Evolutionary conservation across 2,329 filamentous ascomycete genomes (phyloP).

Genomic region (Ophiocordyceps robertsii): DNA sequence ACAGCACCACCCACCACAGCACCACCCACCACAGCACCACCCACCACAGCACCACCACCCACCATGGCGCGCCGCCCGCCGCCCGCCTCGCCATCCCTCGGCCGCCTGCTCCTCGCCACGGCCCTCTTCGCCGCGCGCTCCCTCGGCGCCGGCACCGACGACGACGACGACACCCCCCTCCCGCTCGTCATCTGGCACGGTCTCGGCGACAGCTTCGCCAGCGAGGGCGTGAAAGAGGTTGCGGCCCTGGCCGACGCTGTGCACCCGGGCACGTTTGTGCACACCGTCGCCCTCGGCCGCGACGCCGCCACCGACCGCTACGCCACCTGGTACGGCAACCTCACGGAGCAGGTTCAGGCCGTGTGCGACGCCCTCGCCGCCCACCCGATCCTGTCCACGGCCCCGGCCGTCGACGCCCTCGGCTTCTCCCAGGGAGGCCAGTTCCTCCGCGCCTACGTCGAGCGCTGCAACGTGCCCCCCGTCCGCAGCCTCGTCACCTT

Average conservation of each 20-base stretch:
- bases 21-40: background rate
- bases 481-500: constrained; percentile 76
- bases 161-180: constrained; percentile 42
- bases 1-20: background rate
- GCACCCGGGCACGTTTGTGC: constrained; percentile 74
- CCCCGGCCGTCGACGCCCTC: constrained; percentile 75
- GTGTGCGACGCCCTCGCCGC: constrained; percentile 67
- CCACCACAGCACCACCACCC: background rate
- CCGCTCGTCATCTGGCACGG: constrained; percentile 94
- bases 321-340: constrained; percentile 83
- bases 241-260: constrained; percentile 56
- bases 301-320: constrained; percentile 57
- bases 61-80: background rate
- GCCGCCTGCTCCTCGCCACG: background rate
- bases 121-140: background rate
- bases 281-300: constrained; percentile 61
- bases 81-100: background rate
- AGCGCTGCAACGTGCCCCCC: constrained; percentile 69
- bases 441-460: constrained; percentile 82
- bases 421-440: constrained; percentile 95
- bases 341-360: constrained; percentile 60
- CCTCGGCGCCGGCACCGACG: background rate
- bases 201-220: constrained; percentile 59
- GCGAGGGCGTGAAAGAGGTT: constrained; percentile 60
- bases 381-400: constrained; percentile 68